Percentiles rank a stretch among this genome's conserved stretches.
Evolutionary conservation across 208 protist genomes (phyloP).

Genomic region (Leishmania braziliensis): DNA sequence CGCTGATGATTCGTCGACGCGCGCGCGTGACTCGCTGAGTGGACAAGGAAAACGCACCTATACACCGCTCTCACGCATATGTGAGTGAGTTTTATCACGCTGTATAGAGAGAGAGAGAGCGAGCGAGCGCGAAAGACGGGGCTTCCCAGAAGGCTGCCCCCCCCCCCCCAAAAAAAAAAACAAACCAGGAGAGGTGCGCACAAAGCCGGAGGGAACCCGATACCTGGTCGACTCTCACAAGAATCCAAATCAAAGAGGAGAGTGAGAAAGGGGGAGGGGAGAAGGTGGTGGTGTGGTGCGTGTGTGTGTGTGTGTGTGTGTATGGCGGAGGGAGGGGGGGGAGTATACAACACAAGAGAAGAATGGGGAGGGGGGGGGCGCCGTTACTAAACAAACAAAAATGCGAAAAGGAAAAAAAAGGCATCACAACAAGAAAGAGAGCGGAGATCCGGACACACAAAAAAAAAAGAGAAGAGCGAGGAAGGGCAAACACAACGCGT

Average conservation of each 20-base stretch:
- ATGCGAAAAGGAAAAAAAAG: neutral
- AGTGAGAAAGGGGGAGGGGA: conserved; percentile 8
- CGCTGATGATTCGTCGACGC: neutral
- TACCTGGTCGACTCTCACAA: too few species aligned
- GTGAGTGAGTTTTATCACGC: neutral
- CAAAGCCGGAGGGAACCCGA: too few species aligned
- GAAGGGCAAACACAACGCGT: neutral
- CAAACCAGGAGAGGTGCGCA: too few species aligned
- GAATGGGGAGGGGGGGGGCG: neutral
- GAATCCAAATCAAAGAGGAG: neutral
- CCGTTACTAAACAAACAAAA: neutral
- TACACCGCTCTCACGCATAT: neutral
- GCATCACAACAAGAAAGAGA: neutral
- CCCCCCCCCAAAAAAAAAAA: too few species aligned
- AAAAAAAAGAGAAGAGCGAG: neutral
- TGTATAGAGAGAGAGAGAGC: neutral
- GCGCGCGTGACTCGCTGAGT: neutral
- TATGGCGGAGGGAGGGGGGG: neutral
- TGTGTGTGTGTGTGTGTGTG: neutral
- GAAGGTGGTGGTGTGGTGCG: neutral
- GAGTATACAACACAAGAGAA: neutral
- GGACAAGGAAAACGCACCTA: neutral
- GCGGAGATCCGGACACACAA: neutral
- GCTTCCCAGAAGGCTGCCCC: too few species aligned
- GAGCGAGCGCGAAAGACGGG: neutral